phyloP scores from a whole-genome alignment of 1,139 yeast species.

The Pichia sp. region DNA sequence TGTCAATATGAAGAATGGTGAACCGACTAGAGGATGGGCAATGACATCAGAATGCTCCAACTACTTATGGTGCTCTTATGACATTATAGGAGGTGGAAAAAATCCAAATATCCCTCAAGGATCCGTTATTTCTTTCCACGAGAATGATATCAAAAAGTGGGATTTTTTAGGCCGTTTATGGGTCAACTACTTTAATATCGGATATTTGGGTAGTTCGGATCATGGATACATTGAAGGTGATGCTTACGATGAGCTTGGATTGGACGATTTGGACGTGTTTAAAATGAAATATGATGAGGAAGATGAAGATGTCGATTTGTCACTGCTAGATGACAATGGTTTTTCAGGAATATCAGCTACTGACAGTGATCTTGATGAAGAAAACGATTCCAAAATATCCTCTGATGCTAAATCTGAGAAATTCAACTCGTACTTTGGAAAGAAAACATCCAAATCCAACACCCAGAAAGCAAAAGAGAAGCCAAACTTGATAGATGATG shows the following conservation, averaged over 20 bases:
- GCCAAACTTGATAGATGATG: constrained; percentile 4
- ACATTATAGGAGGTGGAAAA: constrained; percentile 38
- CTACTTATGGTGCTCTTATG: constrained; percentile 61
- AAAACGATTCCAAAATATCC: neutral
- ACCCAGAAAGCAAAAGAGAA: neutral
- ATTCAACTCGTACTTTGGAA: neutral
- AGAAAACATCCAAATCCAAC: neutral
- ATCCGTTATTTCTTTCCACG: constrained; percentile 22
- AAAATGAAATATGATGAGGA: constrained; percentile 11
- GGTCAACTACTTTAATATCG: constrained; percentile 30
- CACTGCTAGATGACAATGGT: neutral
- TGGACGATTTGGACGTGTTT: constrained; percentile 23
- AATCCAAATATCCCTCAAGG: constrained; percentile 31
- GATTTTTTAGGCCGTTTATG: constrained; percentile 30
- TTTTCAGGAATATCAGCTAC: constrained; percentile 3
- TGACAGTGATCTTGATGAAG: neutral
- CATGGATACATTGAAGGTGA: constrained; percentile 31
- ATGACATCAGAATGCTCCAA: constrained; percentile 49
- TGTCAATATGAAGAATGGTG: constrained; percentile 26
- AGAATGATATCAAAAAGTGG: constrained; percentile 26
- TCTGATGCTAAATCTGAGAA: neutral
- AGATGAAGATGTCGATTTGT: constrained; percentile 11
- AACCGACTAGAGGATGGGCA: constrained; percentile 60
- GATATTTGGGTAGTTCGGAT: constrained; percentile 24
- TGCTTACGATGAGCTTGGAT: constrained; percentile 29